Evolutionary conservation across 2,329 filamentous ascomycete species (phyloP).

Genomic region (Elsinoe arachidis): DNA sequence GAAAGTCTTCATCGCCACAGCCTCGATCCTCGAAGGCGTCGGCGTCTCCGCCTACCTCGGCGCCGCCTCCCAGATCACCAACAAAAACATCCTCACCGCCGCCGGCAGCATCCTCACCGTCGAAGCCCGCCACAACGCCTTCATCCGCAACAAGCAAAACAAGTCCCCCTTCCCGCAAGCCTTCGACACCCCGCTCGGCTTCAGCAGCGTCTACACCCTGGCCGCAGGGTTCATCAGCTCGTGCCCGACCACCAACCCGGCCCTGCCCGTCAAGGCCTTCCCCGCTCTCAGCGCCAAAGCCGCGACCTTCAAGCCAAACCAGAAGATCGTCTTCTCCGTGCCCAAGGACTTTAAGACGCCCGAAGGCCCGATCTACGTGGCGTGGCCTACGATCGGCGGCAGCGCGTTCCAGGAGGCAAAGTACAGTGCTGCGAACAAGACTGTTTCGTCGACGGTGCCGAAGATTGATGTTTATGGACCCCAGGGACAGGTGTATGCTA

Average conservation of each 20-base stretch:
- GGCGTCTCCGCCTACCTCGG: constrained; percentile 54
- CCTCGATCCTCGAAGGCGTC: constrained; percentile 49
- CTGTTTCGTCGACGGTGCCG: constrained; percentile 13
- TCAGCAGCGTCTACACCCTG: constrained; percentile 56
- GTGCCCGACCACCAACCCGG: constrained; percentile 48
- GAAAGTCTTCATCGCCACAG: constrained; percentile 44
- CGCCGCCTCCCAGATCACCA: constrained; percentile 50
- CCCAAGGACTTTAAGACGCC: constrained; percentile 18
- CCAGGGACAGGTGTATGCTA: constrained; percentile 21
- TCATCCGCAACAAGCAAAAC: constrained; percentile 43
- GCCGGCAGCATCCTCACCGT: constrained; percentile 57
- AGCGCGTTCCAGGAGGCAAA: constrained; percentile 17
- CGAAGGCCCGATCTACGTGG: constrained; percentile 21
- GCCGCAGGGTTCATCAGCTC: constrained; percentile 52
- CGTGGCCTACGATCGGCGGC: constrained; percentile 20
- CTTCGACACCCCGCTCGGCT: constrained; percentile 51
- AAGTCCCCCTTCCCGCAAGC: constrained; percentile 49
- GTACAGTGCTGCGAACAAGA: constrained; percentile 14
- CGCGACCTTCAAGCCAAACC: constrained; percentile 4
- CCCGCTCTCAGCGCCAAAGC: constrained; percentile 18
- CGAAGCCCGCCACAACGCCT: constrained; percentile 56
- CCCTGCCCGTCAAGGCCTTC: constrained; percentile 48
- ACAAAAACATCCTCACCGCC: constrained; percentile 50
- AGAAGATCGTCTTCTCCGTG: constrained; percentile 19
- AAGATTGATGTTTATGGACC: constrained; percentile 11